Percentiles rank a stretch among this genome's conserved stretches.
These are phyloP conservation scores for Suillus subluteus DNA, from an alignment of 768 basidiomycete species.

Conservation along the genomic window DNA sequence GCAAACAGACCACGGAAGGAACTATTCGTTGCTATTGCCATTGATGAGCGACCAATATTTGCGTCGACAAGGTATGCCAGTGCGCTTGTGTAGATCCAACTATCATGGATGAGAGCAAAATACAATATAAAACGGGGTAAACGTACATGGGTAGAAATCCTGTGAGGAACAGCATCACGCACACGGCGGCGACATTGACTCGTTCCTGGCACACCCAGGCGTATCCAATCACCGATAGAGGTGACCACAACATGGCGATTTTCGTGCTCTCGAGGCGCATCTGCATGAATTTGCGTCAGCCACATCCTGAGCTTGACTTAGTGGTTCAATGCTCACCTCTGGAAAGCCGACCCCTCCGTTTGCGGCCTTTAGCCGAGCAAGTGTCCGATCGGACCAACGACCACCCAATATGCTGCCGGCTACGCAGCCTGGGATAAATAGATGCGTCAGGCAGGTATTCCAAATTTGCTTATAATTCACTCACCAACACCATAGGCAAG, in stretches of 20 bases:
- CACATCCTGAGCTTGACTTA: background rate
- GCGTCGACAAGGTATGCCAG: constrained; percentile 88
- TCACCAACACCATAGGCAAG: background rate
- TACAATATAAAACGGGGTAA: background rate
- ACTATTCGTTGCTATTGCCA: constrained; percentile 76
- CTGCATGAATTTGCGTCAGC: constrained; percentile 35
- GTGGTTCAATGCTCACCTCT: constrained; percentile 50
- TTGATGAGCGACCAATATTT: constrained; percentile 79
- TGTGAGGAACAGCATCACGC: constrained; percentile 69
- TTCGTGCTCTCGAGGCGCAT: constrained; percentile 73
- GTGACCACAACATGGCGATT: constrained; percentile 51
- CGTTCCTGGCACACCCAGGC: constrained; percentile 75
- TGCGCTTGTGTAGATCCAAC: constrained; percentile 64
- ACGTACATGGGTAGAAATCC: constrained; percentile 74
- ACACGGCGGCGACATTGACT: constrained; percentile 67
- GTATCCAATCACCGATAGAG: constrained; percentile 65
- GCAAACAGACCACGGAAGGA: constrained; percentile 71
- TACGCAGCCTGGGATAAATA: background rate
- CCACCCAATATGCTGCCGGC: background rate
- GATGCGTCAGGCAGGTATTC: background rate
- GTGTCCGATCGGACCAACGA: background rate
- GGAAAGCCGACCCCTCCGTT: constrained; percentile 30
- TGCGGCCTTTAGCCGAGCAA: background rate
- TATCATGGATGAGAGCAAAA: constrained; percentile 21
- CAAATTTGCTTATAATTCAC: background rate